Conservation (phyloP, 2,329 filamentous ascomycete species). For the Diaporthe vaccinii region DNA sequence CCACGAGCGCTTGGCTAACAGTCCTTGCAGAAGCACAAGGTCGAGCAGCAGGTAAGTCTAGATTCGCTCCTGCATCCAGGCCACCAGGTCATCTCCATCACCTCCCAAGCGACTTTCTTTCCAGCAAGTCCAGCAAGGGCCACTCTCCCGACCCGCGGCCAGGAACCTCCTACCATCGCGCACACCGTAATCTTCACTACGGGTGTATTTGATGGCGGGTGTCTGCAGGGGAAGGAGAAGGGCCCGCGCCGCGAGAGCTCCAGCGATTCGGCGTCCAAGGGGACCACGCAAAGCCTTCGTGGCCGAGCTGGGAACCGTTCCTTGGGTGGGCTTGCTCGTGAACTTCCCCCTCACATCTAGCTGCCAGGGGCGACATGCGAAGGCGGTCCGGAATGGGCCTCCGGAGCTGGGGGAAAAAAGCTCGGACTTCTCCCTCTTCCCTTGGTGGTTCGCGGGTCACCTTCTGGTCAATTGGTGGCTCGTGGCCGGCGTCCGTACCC, state of each 20-base stretch:
- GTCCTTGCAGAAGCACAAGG: not conserved
- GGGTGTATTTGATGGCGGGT: not conserved
- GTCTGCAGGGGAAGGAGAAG: not conserved
- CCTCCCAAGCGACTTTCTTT: not conserved
- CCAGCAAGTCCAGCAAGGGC: not conserved
- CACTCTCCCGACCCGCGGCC: not conserved
- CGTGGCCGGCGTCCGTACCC: not conserved
- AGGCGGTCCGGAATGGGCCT: not conserved
- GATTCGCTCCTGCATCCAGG: constrained; percentile 1
- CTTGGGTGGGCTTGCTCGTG: constrained; percentile 4
- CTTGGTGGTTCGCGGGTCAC: constrained; percentile 6
- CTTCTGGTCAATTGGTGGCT: not conserved
- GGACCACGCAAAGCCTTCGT: not conserved
- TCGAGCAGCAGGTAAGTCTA: not conserved
- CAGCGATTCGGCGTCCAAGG: constrained; percentile 4
- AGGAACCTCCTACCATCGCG: not conserved
- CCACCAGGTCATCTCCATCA: not conserved
- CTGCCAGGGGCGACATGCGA: constrained; percentile 4
- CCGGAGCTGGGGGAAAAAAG: constrained; percentile 5
- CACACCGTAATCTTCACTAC: constrained; percentile 4
- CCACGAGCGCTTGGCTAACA: not conserved
- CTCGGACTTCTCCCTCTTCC: not conserved
- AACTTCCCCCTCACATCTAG: constrained; percentile 11
- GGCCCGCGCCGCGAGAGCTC: not conserved
- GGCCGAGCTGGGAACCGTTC: not conserved